Evolutionary conservation across 108 stramenopile species (phyloP).

Genomic region (Fragilaria radians): DNA sequence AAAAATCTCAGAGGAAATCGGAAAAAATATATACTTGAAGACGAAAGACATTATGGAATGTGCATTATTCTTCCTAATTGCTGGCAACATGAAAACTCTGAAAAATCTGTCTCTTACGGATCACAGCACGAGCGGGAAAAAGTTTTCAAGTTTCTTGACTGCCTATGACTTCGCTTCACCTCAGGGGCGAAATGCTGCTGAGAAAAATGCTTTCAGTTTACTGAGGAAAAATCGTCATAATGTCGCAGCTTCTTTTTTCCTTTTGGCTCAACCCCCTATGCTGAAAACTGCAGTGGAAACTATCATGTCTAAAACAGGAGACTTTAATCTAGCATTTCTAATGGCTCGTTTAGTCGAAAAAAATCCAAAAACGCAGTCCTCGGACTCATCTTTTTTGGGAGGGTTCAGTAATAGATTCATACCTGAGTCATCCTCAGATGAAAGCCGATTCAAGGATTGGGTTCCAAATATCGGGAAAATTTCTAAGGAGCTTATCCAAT

Average conservation of each 20-base stretch:
- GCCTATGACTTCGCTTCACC: constrained; percentile 60
- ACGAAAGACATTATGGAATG: constrained; percentile 67
- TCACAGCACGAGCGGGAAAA: constrained; percentile 53
- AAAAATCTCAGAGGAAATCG: constrained; percentile 74
- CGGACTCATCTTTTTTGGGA: neutral
- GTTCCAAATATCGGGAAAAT: constrained; percentile 26
- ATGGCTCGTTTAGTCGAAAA: constrained; percentile 64
- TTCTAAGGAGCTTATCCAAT: constrained; percentile 30
- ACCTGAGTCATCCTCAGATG: constrained; percentile 24
- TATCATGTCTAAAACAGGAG: constrained; percentile 64
- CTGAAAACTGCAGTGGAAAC: constrained; percentile 70
- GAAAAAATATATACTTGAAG: constrained; percentile 57
- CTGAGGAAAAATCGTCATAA: constrained; percentile 64
- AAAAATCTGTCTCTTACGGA: constrained; percentile 73
- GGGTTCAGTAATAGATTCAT: constrained; percentile 28
- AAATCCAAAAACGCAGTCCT: neutral
- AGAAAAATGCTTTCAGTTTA: constrained; percentile 84
- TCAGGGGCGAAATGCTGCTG: constrained; percentile 67
- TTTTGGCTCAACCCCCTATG: constrained; percentile 75
- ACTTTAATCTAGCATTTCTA: constrained; percentile 73
- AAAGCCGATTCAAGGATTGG: constrained; percentile 49
- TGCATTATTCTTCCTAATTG: constrained; percentile 64
- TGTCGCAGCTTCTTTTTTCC: constrained; percentile 72
- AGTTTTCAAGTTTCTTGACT: constrained; percentile 71
- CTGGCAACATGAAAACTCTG: constrained; percentile 60